Conservation (phyloP, 140 eudicot species). For the Stevia rebaudiana region DNA sequence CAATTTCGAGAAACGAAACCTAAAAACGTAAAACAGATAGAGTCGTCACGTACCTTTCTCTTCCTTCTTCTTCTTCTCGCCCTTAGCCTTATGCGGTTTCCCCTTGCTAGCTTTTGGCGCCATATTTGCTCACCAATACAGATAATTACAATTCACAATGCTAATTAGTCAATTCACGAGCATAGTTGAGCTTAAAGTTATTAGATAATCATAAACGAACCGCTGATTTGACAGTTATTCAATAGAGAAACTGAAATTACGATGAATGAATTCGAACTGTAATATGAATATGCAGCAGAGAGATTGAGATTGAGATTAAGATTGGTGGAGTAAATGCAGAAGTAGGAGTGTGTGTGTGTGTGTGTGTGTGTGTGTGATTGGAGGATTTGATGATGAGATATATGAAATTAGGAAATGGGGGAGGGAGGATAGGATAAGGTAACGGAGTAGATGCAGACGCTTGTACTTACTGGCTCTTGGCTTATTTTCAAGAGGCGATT, state of each 20-base stretch:
- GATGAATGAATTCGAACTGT: too few relatives aligned
- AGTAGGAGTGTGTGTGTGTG: slow-evolving; percentile 3
- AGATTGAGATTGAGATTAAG: neutral
- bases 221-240: neutral
- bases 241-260: neutral
- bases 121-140: slow-evolving; percentile 25
- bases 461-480: neutral
- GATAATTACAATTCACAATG: neutral
- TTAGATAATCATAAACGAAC: neutral
- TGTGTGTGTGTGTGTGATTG: slow-evolving; percentile 9
- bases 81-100: slow-evolving; percentile 75
- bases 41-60: slow-evolving; percentile 50
- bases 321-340: slow-evolving; percentile 13
- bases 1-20: neutral
- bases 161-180: neutral
- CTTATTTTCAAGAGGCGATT: slow-evolving; percentile 28
- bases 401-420: slow-evolving; percentile 12
- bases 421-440: slow-evolving; percentile 73
- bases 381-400: slow-evolving; percentile 18
- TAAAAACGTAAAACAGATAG: neutral
- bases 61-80: slow-evolving; percentile 93
- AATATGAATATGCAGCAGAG: neutral
- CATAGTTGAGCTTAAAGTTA: neutral
- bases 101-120: slow-evolving; percentile 83
- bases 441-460: slow-evolving; percentile 20